Evolutionary conservation across 1,284 basidiomycete genomes (phyloP), one percentile per base, ranked within the genome.

Genomic region (Vanrija sp.): DNA sequence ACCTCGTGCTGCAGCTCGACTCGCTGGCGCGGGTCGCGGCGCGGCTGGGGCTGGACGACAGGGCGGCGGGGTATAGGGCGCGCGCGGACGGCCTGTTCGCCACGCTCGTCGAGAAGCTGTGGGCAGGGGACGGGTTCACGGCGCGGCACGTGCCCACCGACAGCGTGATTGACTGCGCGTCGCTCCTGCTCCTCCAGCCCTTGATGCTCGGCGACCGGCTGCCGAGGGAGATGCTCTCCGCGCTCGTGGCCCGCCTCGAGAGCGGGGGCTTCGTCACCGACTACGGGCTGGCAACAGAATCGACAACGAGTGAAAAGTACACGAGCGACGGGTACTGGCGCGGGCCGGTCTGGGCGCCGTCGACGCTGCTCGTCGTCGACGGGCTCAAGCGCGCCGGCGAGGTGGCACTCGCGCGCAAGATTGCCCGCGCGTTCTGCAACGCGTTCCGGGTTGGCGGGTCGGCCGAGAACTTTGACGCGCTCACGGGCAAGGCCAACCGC

Each of bases 281-380:
- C 1, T 51, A 27, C 41, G 49, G 49, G 10, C 37, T 51, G 3
- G 49, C 49, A 15, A 45, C 49, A 15, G 49, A 51, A 25, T 42
- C 49, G 9, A n/a, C 36, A 15, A 24, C 31, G 23, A 51, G 49
- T 43, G 18, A 25, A 16, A 19, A 51, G 19, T 51, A 51, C 37
- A 42, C 44, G 10, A 25, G 22, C 18, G 49, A 51, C 49, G 49
- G 49, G 18, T 51, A 51, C 45, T 41, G 41, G 41, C 18, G 41
- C 14, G 44, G 51, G 35, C 48, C 48, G 14, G 41, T 49, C 12
- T 49, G 48, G 48, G 48, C 48, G 22, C 48, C 48, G 41, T 53
- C 51, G 16, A 53, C 44, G 19, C 22, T 41, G 14, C 15, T 47
- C 23, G n/a, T 47, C 7, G 51, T 39, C 15, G 46, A 44, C 8